Base-by-base conservation (phyloP, 2,329 filamentous ascomycete species). In the Alternaria incomplexa region DNA sequence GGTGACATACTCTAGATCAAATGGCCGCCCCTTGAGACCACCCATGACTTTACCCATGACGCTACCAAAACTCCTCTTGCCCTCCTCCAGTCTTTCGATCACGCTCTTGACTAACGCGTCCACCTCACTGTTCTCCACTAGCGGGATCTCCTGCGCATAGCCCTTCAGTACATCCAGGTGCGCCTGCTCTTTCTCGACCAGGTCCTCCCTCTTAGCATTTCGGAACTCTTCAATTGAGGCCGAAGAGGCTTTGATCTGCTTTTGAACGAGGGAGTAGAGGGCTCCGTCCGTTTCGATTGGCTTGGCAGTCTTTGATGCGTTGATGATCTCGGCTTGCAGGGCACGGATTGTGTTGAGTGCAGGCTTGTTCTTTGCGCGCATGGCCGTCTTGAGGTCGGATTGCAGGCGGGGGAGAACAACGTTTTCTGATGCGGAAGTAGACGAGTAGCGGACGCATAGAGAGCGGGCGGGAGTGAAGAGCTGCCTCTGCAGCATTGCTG, bases 261-360 rank as follows among this genome's bases (percentile, higher is more conserved):
- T 90, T 66, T 87, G 86, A 59, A 96, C 85, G 52, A 94, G 83
- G 8, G 84, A 82, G 26, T 93, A 86, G 58, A 95, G 84, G 73
- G 91, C 87, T 66, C 86, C 85, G 78, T 95, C 91, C 22, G 88
- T 91, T 58, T 82, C 83, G 73, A 94, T 87, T n/a, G 92, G 91
- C 43, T 82, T 83, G 43, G 85, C 75, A 13, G 91, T 93, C 81
- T 94, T 94, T 77, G 89, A 90, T 32, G 90, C 89, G 79, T 93
- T 94, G 70, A 90, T 89, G 64, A 91, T 88, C 65, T 90, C 87
- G 30, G 90, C 85, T 67, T 94, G 85, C 65, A 94, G 82, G 44
- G 85, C 79, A 69, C 92, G 90, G 52, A 95, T 85, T 40, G 92
- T 91, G 43, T 86, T 82, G 25, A 94, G 87, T 3, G 90, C 88